phyloP scores from a whole-genome alignment of 768 basidiomycete species.

The Phallus indusiatus region DNA sequence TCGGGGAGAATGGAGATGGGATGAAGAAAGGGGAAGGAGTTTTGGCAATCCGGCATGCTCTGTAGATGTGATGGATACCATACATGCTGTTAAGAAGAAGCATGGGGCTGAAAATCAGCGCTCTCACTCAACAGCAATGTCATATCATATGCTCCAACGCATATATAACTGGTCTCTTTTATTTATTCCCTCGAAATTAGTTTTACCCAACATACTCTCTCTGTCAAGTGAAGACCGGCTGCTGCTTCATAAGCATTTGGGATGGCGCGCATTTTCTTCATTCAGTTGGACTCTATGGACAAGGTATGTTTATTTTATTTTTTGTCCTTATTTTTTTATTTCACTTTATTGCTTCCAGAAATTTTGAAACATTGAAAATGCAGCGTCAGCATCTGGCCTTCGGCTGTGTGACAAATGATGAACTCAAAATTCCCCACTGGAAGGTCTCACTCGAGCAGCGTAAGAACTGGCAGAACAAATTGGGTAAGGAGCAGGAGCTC shows the following conservation, averaged over 20 bases:
- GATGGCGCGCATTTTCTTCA: conserved; percentile 21
- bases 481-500: conserved; percentile 14
- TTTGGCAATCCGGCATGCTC: conserved; percentile 23
- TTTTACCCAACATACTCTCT: background rate
- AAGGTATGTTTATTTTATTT: conserved; percentile 16
- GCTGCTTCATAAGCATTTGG: conserved; percentile 17
- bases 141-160: conserved; percentile 20
- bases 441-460: conserved; percentile 15
- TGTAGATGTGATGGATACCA: conserved; percentile 14
- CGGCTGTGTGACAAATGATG: background rate
- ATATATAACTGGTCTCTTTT: conserved; percentile 18
- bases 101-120: conserved; percentile 13
- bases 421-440: conserved; percentile 9
- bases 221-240: conserved; percentile 5
- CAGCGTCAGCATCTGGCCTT: background rate
- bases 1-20: conserved; percentile 18
- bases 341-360: background rate
- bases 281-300: conserved; percentile 23
- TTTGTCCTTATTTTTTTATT: background rate
- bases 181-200: background rate
- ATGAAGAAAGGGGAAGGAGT: conserved; percentile 17
- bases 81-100: conserved; percentile 19
- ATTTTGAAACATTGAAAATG: background rate
- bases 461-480: conserved; percentile 20
- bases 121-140: conserved; percentile 23